These are phyloP conservation scores for Centaurea solstitialis DNA, from an alignment of 129 eudicot species.

Conservation along the genomic window DNA sequence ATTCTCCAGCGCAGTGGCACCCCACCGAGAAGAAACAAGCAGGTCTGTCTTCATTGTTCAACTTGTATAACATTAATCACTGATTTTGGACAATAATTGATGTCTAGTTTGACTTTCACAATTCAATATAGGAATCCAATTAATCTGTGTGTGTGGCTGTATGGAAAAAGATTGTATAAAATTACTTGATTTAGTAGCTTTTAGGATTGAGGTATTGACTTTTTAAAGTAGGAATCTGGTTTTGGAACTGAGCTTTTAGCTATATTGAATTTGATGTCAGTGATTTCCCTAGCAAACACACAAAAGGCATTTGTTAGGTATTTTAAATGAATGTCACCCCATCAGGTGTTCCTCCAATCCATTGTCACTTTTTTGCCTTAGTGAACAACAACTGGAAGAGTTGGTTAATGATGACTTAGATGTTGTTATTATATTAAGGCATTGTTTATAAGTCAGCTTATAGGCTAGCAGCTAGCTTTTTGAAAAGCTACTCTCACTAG, in stretches of 20 bases:
- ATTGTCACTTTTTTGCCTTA: not conserved
- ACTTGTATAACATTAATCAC: too few relatives aligned
- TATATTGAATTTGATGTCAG: not conserved
- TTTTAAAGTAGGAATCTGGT: not conserved
- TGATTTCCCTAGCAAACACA: not conserved
- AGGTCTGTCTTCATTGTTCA: slow-evolving; percentile 38
- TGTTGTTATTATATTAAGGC: not conserved
- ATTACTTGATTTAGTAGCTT: not conserved
- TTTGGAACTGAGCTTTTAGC: not conserved
- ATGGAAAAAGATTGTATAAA: not conserved
- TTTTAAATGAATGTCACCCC: not conserved
- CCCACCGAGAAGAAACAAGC: slow-evolving; percentile 81
- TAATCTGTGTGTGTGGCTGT: not conserved
- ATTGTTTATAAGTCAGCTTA: too few relatives aligned
- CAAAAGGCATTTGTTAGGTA: not conserved
- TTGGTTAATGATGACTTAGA: not conserved
- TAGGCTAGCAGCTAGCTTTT: too few relatives aligned
- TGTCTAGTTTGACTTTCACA: not conserved
- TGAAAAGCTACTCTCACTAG: too few relatives aligned
- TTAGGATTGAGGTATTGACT: not conserved
- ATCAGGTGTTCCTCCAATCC: not conserved
- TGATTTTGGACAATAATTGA: too few relatives aligned
- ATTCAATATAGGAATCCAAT: not conserved
- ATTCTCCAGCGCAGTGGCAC: slow-evolving; percentile 93
- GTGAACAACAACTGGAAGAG: not conserved